A percentile compares a stretch with the other conserved stretches of the same genome.
Evolutionary conservation across 2,329 filamentous ascomycete species (phyloP).

Genomic region (Talaromyces sp.): DNA sequence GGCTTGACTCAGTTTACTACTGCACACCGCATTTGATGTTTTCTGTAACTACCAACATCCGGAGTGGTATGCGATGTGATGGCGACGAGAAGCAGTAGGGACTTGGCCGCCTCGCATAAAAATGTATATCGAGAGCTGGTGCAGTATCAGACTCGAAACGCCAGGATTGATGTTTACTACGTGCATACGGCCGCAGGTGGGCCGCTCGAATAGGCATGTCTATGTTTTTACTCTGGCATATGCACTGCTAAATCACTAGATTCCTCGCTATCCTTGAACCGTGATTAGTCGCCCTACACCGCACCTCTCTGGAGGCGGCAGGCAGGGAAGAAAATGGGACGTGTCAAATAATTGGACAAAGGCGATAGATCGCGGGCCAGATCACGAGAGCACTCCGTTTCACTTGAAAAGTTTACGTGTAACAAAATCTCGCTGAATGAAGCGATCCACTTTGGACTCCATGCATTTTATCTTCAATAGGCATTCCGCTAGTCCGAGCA

Average conservation of each 20-base stretch:
- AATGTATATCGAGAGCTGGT: not conserved
- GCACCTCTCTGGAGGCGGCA: not conserved
- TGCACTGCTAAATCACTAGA: not conserved
- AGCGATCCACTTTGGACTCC: not conserved
- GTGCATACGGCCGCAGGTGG: not conserved
- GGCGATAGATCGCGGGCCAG: not conserved
- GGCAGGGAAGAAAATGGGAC: not conserved
- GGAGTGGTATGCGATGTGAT: not conserved
- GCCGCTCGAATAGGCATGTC: constrained; percentile 1
- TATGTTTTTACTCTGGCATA: not conserved
- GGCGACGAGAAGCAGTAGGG: not conserved
- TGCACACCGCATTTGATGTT: not conserved
- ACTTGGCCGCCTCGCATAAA: not conserved
- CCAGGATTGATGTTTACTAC: not conserved
- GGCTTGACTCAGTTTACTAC: not conserved
- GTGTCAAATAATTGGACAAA: not conserved
- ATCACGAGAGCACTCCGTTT: not conserved
- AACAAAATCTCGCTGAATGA: not conserved
- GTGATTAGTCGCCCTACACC: constrained; percentile 9
- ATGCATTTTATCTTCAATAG: not conserved
- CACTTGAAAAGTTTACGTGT: not conserved
- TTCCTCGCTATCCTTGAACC: not conserved
- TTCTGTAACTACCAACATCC: too few relatives aligned
- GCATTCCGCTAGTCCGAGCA: not conserved
- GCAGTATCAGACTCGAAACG: not conserved